These are phyloP conservation scores for Diplodia intermedia DNA, from an alignment of 2,329 filamentous ascomycete genomes.

Conservation along the genomic window DNA sequence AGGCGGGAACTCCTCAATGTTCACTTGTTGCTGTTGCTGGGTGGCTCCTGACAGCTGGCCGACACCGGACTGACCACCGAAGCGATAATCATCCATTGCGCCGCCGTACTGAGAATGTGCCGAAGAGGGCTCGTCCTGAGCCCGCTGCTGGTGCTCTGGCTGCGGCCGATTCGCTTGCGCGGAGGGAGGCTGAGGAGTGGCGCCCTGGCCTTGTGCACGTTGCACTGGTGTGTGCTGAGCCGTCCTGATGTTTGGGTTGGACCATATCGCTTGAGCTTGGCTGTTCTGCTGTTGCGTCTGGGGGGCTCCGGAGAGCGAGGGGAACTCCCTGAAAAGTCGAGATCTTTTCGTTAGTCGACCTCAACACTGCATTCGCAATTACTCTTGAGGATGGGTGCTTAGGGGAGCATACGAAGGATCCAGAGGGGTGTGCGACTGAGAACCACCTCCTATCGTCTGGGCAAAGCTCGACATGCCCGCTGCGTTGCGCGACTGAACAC, in stretches of 20 bases:
- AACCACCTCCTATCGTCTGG: conserved; percentile 60
- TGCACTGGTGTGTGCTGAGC: conserved; percentile 62
- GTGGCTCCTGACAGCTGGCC: conserved; percentile 57
- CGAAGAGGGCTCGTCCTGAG: conserved; percentile 49
- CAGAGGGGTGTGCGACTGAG: conserved; percentile 60
- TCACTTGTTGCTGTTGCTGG: conserved; percentile 60
- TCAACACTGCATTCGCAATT: neutral
- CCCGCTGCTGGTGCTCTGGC: conserved; percentile 49
- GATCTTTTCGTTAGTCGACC: conserved; percentile 9
- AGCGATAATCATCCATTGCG: conserved; percentile 63
- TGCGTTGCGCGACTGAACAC: conserved; percentile 58
- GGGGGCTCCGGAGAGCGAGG: conserved; percentile 64
- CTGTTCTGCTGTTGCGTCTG: conserved; percentile 61
- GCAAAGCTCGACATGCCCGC: conserved; percentile 62
- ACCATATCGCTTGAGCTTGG: conserved; percentile 62
- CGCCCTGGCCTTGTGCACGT: conserved; percentile 55
- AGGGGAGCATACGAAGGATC: conserved; percentile 62
- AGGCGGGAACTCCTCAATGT: conserved; percentile 68
- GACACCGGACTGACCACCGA: conserved; percentile 62
- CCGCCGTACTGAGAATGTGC: conserved; percentile 59
- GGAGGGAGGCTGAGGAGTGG: conserved; percentile 34
- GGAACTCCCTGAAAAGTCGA: conserved; percentile 61
- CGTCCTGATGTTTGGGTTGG: conserved; percentile 62
- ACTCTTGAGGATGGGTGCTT: neutral
- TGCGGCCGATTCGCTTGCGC: conserved; percentile 44